Conservation (phyloP, 352 stramenopile species). For the Peronospora farinosa region DNA sequence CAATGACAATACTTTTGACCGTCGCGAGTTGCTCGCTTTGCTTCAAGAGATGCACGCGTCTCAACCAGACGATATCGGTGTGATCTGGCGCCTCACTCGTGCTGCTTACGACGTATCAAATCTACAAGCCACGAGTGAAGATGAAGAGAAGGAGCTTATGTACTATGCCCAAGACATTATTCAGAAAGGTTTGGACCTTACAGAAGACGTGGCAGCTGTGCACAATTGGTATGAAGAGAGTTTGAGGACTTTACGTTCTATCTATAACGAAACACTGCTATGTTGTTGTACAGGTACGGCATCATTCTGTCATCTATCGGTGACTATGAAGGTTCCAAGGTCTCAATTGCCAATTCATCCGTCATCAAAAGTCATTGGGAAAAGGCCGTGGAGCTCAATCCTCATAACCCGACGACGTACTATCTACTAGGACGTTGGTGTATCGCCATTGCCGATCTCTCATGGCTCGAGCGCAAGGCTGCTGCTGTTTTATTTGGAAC, state of each 20-base stretch:
- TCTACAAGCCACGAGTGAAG: constrained; percentile 41
- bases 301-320: constrained; percentile 81
- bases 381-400: constrained; percentile 69
- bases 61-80: constrained; percentile 47
- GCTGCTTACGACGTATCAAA: constrained; percentile 61
- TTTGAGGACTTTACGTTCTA: not conserved
- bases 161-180: constrained; percentile 65
- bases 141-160: constrained; percentile 69
- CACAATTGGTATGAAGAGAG: constrained; percentile 63
- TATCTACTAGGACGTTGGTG: constrained; percentile 81
- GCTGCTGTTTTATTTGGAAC: constrained; percentile 75
- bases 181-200: constrained; percentile 43
- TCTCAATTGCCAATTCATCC: constrained; percentile 75
- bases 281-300: constrained; percentile 35
- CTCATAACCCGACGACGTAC: constrained; percentile 61
- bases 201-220: constrained; percentile 52
- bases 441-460: constrained; percentile 77
- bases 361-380: constrained; percentile 79
- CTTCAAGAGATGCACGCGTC: constrained; percentile 54
- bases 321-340: constrained; percentile 84
- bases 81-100: constrained; percentile 62
- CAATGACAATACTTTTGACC: constrained; percentile 67
- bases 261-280: not conserved
- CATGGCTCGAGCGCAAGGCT: constrained; percentile 82
- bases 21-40: constrained; percentile 54